Evolutionary conservation across 2,329 filamentous ascomycete genomes (phyloP).

Genomic region (Pseudocercospora fijiensis): DNA sequence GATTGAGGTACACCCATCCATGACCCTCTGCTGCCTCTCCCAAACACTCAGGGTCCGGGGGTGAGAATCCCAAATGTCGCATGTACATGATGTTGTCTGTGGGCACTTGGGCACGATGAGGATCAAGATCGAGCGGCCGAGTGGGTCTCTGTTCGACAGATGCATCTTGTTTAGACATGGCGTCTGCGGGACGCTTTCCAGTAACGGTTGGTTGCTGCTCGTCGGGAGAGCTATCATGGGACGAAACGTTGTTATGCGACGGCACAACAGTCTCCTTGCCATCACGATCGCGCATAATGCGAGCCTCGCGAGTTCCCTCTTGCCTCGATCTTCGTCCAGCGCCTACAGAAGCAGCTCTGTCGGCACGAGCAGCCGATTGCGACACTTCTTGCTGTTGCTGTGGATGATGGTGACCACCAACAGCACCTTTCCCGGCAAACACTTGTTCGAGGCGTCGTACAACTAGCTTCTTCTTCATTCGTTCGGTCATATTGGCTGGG

Average conservation of each 20-base stretch:
- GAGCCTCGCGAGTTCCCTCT: constrained; percentile 50
- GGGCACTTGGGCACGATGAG: constrained; percentile 71
- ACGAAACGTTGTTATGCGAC: constrained; percentile 7
- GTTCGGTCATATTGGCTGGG: constrained; percentile 62
- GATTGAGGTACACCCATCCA: constrained; percentile 80
- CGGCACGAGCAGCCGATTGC: constrained; percentile 52
- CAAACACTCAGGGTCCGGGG: constrained; percentile 54
- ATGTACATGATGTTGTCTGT: constrained; percentile 79
- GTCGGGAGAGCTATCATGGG: constrained; percentile 10
- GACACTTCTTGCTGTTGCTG: constrained; percentile 60
- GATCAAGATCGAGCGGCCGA: constrained; percentile 72
- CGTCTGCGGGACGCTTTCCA: constrained; percentile 1
- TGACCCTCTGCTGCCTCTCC: constrained; percentile 62
- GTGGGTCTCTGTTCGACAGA: constrained; percentile 69
- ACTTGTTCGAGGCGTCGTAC: constrained; percentile 76
- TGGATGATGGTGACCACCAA: constrained; percentile 49
- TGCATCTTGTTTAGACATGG: neutral
- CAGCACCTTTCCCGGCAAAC: constrained; percentile 68
- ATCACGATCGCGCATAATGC: constrained; percentile 43
- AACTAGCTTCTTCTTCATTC: constrained; percentile 72
- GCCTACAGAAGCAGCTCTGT: constrained; percentile 44
- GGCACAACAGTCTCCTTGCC: constrained; percentile 26
- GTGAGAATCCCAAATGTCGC: constrained; percentile 67
- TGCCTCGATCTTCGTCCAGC: constrained; percentile 37
- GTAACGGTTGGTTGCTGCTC: neutral